Evolutionary conservation across 208 protist species (phyloP).

Genomic region (Leishmania braziliensis): DNA sequence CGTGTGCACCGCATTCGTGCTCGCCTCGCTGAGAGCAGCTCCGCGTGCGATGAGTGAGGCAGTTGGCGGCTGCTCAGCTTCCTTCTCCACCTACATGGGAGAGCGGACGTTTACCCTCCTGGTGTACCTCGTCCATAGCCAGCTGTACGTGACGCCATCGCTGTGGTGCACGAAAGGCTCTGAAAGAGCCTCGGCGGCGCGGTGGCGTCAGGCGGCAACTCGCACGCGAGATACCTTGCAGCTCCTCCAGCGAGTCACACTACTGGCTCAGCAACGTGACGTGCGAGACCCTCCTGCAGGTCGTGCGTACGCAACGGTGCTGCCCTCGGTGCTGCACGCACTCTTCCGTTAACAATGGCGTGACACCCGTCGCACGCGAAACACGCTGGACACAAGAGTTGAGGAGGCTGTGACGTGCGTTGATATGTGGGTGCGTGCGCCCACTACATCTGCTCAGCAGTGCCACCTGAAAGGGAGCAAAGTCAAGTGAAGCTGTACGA

Average conservation of each 20-base stretch:
- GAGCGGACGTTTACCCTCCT: not conserved
- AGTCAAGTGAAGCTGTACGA: not conserved
- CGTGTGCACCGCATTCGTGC: conserved; percentile 17
- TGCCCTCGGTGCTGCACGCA: conserved; percentile 13
- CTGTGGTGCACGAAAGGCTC: no score
- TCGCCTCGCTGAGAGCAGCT: not conserved
- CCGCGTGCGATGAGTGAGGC: not conserved
- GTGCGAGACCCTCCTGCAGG: not conserved
- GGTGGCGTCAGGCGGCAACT: conserved; percentile 12
- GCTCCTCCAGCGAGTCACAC: conserved; percentile 7
- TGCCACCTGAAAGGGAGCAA: not conserved
- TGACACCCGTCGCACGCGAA: not conserved
- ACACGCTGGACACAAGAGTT: not conserved
- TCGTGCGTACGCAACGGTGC: not conserved
- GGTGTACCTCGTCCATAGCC: not conserved
- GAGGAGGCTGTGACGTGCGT: not conserved
- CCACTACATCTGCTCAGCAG: not conserved
- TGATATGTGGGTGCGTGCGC: not conserved
- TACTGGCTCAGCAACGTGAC: not conserved
- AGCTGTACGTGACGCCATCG: not conserved
- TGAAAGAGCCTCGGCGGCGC: not conserved
- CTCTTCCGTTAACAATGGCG: conserved; percentile 6
- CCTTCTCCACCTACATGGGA: not conserved
- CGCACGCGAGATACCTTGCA: conserved; percentile 13
- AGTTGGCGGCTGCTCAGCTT: not conserved